A percentile compares a stretch with the other conserved stretches of the same genome.
phyloP scores from a whole-genome alignment of 169 alveolate species.

The Cryptosporidium sp. region DNA sequence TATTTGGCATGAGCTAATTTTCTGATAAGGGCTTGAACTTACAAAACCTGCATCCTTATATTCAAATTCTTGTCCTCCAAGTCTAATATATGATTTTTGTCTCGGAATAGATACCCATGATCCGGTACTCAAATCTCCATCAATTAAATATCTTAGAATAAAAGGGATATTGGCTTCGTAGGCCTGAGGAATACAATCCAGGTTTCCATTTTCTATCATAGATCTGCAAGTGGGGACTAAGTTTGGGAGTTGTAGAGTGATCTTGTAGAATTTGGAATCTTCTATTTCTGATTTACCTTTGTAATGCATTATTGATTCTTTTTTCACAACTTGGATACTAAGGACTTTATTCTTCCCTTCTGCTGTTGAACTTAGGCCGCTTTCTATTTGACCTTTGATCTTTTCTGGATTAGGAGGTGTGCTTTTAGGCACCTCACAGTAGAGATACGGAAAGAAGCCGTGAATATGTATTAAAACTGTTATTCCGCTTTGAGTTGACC shows the following conservation, averaged over 20 bases:
- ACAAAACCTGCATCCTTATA: background rate
- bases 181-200: slow-evolving; percentile 76
- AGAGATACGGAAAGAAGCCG: slow-evolving; percentile 65
- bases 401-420: slow-evolving; percentile 5
- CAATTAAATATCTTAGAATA: slow-evolving; percentile 96
- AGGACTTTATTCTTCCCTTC: slow-evolving; percentile 73
- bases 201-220: slow-evolving; percentile 83
- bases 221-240: slow-evolving; percentile 85
- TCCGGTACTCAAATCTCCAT: slow-evolving; percentile 94
- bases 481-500: slow-evolving; percentile 32
- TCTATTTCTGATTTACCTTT: slow-evolving; percentile 78
- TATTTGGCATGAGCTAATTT: slow-evolving; percentile 87
- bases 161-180: slow-evolving; percentile 97
- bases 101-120: slow-evolving; percentile 92
- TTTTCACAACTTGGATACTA: slow-evolving; percentile 78
- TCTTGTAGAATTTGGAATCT: slow-evolving; percentile 80
- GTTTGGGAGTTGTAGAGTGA: slow-evolving; percentile 87
- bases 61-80: slow-evolving; percentile 9
- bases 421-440: slow-evolving; percentile 48
- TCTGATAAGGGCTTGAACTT: slow-evolving; percentile 23
- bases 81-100: slow-evolving; percentile 76
- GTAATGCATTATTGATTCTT: slow-evolving; percentile 83
- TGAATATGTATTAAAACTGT: slow-evolving; percentile 40
- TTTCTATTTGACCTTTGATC: slow-evolving; percentile 28
- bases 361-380: background rate